Conservation (phyloP, 768 basidiomycete genomes). For the Saitozyma podzolica region DNA sequence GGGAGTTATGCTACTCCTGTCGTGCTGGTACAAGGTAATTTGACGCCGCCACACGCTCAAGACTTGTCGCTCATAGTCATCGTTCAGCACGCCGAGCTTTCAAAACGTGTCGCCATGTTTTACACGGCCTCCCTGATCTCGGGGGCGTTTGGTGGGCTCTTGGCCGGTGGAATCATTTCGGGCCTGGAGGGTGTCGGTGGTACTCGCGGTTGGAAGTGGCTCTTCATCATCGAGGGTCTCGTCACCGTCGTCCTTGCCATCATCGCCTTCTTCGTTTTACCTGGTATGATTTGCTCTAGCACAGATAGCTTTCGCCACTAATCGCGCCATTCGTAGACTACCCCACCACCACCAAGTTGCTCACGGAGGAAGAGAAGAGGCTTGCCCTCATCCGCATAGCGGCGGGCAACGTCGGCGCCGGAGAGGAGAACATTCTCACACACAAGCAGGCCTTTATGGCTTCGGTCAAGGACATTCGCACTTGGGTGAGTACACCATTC, state of each 20-base stretch:
- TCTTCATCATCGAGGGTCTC: slow-evolving; percentile 51
- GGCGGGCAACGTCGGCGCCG: slow-evolving; percentile 14
- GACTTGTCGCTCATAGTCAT: too few relatives aligned
- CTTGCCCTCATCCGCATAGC: slow-evolving; percentile 35
- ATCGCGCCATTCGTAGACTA: slow-evolving; percentile 23
- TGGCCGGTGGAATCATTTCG: slow-evolving; percentile 10
- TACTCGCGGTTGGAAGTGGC: slow-evolving; percentile 11
- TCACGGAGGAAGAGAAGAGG: slow-evolving; percentile 34
- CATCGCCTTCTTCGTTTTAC: slow-evolving; percentile 29
- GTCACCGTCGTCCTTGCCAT: slow-evolving; percentile 37
- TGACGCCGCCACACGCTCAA: too few relatives aligned
- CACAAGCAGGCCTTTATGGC: slow-evolving; percentile 43
- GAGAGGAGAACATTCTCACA: slow-evolving; percentile 16
- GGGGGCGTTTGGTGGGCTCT: slow-evolving; percentile 12
- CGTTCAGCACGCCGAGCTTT: neutral
- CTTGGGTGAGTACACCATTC: slow-evolving; percentile 28
- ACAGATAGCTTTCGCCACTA: too few relatives aligned
- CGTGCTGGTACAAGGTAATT: slow-evolving; percentile 37
- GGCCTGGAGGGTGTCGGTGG: slow-evolving; percentile 15
- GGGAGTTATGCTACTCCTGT: slow-evolving; percentile 26
- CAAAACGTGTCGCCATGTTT: slow-evolving; percentile 9
- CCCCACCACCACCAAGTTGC: slow-evolving; percentile 45
- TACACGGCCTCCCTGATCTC: slow-evolving; percentile 3
- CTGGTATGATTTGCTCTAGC: neutral
- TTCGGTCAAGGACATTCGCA: slow-evolving; percentile 47